phyloP scores from a whole-genome alignment of 129 eudicot genomes.

The Centrapalus pauciflorus region DNA sequence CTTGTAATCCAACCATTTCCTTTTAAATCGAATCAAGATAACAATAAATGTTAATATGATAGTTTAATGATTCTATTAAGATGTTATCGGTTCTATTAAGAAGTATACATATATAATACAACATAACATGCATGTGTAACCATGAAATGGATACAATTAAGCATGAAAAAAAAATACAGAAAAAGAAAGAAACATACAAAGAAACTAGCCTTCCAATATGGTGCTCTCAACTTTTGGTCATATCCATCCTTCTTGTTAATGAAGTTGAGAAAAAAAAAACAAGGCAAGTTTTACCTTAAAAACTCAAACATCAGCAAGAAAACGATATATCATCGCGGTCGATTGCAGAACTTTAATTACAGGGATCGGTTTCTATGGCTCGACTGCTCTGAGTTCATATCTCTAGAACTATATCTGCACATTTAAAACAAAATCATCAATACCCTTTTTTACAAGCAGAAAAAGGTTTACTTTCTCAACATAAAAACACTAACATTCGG shows the following conservation, averaged over 20 bases:
- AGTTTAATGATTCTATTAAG: too few species aligned
- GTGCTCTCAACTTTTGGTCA: constrained; percentile 34
- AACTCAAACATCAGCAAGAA: constrained; percentile 34
- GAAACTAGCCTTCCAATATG: constrained; percentile 4
- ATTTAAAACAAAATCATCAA: constrained; percentile 1
- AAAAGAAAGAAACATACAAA: constrained; percentile 1
- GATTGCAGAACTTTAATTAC: constrained; percentile 15
- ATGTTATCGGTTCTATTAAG: too few species aligned
- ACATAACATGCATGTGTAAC: constrained; percentile 29
- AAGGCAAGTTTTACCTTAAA: constrained; percentile 37
- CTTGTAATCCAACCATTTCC: background rate
- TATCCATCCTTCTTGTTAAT: constrained; percentile 33
- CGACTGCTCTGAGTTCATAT: constrained; percentile 24
- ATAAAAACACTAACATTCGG: constrained; percentile 68
- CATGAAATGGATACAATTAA: constrained; percentile 26
- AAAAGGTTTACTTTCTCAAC: background rate
- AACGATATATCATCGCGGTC: constrained; percentile 7
- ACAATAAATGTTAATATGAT: too few species aligned
- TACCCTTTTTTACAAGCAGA: background rate
- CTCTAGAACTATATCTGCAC: constrained; percentile 38
- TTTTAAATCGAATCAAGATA: too few species aligned
- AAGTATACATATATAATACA: constrained; percentile 16
- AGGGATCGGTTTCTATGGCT: background rate
- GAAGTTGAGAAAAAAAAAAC: constrained; percentile 27
- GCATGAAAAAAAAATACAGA: constrained; percentile 25